These are phyloP conservation scores for Aspergillus sclerotiicarbonarius DNA, from an alignment of 495 filamentous ascomycete genomes.

Conservation along the genomic window DNA sequence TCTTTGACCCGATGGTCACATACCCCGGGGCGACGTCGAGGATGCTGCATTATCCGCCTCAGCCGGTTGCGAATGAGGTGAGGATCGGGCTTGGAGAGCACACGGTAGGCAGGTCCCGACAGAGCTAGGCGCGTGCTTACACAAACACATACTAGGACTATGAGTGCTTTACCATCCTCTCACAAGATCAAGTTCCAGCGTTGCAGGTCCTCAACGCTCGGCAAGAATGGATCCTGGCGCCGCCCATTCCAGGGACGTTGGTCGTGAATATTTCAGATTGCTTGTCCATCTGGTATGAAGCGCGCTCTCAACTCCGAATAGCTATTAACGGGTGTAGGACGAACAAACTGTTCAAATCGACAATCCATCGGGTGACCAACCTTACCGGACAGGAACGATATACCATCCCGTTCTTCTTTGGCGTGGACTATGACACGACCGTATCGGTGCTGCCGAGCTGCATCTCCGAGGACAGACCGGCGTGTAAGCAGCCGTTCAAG, in stretches of 20 bases:
- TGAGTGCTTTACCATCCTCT: constrained; percentile 47
- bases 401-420: constrained; percentile 50
- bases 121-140: not conserved
- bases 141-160: constrained; percentile 29
- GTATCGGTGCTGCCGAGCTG: constrained; percentile 24
- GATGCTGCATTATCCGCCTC: constrained; percentile 46
- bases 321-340: constrained; percentile 23
- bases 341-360: constrained; percentile 45
- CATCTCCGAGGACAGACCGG: constrained; percentile 14
- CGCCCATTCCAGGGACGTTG: constrained; percentile 41
- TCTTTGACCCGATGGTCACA: constrained; percentile 42
- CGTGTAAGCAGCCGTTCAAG: constrained; percentile 23
- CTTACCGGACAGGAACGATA: constrained; percentile 43
- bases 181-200: constrained; percentile 37
- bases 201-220: constrained; percentile 44
- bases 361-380: constrained; percentile 51
- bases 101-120: constrained; percentile 21
- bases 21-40: constrained; percentile 43
- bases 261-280: constrained; percentile 54
- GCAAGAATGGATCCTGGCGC: constrained; percentile 43
- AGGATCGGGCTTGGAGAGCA: constrained; percentile 48
- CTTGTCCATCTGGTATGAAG: constrained; percentile 38
- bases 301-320: not conserved
- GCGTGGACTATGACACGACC: constrained; percentile 30
- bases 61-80: constrained; percentile 28